Base-by-base conservation (phyloP, 768 basidiomycete species). In the Chalciporus pseudorubinellus region DNA sequence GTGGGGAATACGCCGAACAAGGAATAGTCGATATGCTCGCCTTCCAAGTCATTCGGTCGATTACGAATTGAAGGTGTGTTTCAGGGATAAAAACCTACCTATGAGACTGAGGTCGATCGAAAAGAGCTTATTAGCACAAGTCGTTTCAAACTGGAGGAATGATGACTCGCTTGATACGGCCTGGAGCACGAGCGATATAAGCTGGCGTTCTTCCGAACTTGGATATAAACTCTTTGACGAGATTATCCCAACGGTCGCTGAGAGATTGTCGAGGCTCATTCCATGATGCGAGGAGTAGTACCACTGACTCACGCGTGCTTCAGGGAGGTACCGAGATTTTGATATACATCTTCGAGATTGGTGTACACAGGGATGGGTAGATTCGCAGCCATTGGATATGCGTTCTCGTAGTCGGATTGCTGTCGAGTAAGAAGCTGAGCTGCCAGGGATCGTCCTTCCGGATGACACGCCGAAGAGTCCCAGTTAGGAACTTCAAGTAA, bases 11-110 rank as follows among this genome's bases (percentile, higher is more conserved):
- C 89, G 4, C 91, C 91, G 58, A 92, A 91, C 22, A 91, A 72
- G 0, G 85, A 81, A 58, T 92, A 92, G 68, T 92, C 89, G 65
- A 92, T 87, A 63, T 92, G 87, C 70, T 91, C 89, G 28, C 89
- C 88, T 82, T 71, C 65, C 16, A 69, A 48, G 19, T 6, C n/a
- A 46, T 51, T 22, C n/a, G 28, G 40, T 47, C 48, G 42, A 36
- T 33, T 19, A 40, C 10, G 21, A 10, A 31, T 26, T 31, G 29
- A 28, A 28, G 31, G 29, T 29, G 44, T 18, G 4, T 10, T 2
- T 21, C 36, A 20, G 6, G 50, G 59, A 54, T 48, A 9, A 16
- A 5, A 40, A 49, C 44, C 12, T 56, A 66, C 72, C 72, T 57
- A 75, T 74, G 22, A 74, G 59, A 48, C 71, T 73, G 12, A 21